Evolutionary conservation across 768 basidiomycete genomes (phyloP).

Genomic region (Chiua virens): DNA sequence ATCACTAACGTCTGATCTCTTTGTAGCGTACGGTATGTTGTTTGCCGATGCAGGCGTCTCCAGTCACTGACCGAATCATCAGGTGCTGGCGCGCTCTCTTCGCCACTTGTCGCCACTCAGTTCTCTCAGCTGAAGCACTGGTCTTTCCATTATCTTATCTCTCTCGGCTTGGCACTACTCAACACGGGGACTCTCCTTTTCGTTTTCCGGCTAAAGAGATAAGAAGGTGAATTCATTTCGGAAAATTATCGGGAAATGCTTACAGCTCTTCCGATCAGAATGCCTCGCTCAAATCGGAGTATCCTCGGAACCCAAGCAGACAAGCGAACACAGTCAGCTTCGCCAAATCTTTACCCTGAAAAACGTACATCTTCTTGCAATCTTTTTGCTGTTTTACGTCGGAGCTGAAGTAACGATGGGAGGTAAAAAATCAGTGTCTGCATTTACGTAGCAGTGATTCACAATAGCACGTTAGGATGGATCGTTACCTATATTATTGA

Average conservation of each 20-base stretch:
- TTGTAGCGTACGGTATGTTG: slow-evolving; percentile 14
- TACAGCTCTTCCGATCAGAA: slow-evolving; percentile 23
- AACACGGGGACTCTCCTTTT: slow-evolving; percentile 50
- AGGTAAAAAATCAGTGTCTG: slow-evolving; percentile 25
- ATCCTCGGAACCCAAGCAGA: slow-evolving; percentile 19
- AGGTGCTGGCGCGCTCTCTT: slow-evolving; percentile 49
- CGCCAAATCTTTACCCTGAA: slow-evolving; percentile 45
- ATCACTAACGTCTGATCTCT: neutral
- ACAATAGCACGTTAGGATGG: slow-evolving; percentile 46
- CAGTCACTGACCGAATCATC: neutral
- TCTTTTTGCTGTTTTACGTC: slow-evolving; percentile 47
- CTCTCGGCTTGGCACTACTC: slow-evolving; percentile 61
- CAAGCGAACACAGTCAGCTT: slow-evolving; percentile 39
- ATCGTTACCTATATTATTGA: slow-evolving; percentile 59
- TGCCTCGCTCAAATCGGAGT: slow-evolving; percentile 39
- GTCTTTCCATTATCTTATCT: slow-evolving; percentile 46
- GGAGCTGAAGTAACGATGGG: slow-evolving; percentile 55
- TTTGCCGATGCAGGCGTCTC: neutral
- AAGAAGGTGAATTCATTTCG: slow-evolving; percentile 50
- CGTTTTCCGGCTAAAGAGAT: slow-evolving; percentile 64
- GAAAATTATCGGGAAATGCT: neutral
- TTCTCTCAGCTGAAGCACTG: slow-evolving; percentile 40
- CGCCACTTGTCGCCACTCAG: slow-evolving; percentile 56
- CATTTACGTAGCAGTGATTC: neutral
- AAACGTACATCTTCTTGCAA: slow-evolving; percentile 46